phyloP scores from a whole-genome alignment of 2,329 filamentous ascomycete species.

The Aspergillus caelatus region DNA sequence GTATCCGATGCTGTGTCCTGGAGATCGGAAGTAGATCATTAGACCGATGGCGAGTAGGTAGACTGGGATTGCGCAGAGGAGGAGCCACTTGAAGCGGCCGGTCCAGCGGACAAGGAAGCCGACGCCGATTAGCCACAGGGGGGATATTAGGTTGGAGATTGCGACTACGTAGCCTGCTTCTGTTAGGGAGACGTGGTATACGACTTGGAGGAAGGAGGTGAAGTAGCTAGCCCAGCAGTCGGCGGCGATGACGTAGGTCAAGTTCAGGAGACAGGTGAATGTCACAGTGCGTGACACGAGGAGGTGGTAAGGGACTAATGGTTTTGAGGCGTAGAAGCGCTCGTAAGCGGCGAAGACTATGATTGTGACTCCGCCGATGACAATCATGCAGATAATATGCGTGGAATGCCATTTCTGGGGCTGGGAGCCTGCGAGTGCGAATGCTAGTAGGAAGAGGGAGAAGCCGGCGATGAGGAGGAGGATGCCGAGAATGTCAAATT shows the following conservation, averaged over 20 bases:
- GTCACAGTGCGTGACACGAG: constrained; percentile 40
- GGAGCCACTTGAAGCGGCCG: constrained; percentile 54
- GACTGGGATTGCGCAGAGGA: constrained; percentile 52
- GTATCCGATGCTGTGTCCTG: constrained; percentile 49
- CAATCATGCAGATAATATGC: constrained; percentile 52
- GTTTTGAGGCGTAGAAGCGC: constrained; percentile 47
- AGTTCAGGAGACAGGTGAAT: constrained; percentile 27
- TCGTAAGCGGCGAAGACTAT: constrained; percentile 58
- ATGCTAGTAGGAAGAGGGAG: constrained; percentile 45
- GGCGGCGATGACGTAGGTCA: constrained; percentile 22
- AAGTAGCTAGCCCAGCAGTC: constrained; percentile 34
- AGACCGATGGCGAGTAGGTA: constrained; percentile 53
- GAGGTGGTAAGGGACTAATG: constrained; percentile 29
- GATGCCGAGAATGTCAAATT: constrained; percentile 65
- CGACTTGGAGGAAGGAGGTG: constrained; percentile 39
- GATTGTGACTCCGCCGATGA: constrained; percentile 57
- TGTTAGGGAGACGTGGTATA: constrained; percentile 32
- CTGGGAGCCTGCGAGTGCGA: constrained; percentile 53
- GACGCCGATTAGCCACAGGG: constrained; percentile 57
- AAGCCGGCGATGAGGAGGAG: constrained; percentile 61
- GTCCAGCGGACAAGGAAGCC: constrained; percentile 53
- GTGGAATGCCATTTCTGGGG: constrained; percentile 44
- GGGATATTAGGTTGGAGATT: constrained; percentile 56
- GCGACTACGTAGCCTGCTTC: constrained; percentile 48
- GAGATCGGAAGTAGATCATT: constrained; percentile 56